A percentile compares a stretch with the other conserved stretches of the same genome.
phyloP scores from a whole-genome alignment of 495 filamentous ascomycete genomes.

The Aspergillus coremiiformis region DNA sequence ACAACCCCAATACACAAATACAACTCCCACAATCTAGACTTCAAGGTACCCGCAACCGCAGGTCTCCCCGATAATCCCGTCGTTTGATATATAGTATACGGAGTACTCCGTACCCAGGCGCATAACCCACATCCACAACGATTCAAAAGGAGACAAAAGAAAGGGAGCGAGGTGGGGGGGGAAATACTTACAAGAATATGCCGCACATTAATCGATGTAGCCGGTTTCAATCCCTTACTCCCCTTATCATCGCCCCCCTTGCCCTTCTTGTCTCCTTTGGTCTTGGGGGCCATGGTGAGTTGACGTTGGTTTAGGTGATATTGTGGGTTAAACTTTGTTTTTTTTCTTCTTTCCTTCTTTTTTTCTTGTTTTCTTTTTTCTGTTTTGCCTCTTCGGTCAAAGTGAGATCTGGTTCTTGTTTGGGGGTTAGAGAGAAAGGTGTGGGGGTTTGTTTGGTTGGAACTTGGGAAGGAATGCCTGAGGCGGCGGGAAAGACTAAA shows the following conservation, averaged over 20 bases:
- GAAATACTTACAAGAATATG: slow-evolving; percentile 66
- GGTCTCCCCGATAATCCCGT: too few species aligned
- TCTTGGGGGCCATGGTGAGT: slow-evolving; percentile 46
- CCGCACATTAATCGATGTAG: slow-evolving; percentile 73
- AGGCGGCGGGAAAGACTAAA: too few species aligned
- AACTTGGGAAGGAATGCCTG: too few species aligned
- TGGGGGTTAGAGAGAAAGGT: too few species aligned
- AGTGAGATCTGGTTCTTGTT: neutral
- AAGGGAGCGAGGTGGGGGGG: slow-evolving; percentile 1
- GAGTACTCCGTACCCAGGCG: too few species aligned
- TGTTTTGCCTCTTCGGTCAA: neutral
- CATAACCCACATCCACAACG: neutral
- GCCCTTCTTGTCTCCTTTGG: slow-evolving; percentile 42
- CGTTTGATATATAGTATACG: neutral
- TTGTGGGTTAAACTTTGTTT: neutral
- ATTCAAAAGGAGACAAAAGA: too few species aligned
- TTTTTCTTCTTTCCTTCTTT: neutral
- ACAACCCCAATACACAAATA: too few species aligned
- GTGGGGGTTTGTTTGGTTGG: neutral
- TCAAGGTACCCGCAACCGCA: too few species aligned
- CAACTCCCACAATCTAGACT: too few species aligned
- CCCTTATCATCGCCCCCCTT: slow-evolving; percentile 45
- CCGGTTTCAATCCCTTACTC: slow-evolving; percentile 57
- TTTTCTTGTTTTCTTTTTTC: neutral
- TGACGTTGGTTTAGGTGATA: slow-evolving; percentile 1